Evolutionary conservation across 345 rosid species (phyloP).

Genomic region (Acer saccharum): DNA sequence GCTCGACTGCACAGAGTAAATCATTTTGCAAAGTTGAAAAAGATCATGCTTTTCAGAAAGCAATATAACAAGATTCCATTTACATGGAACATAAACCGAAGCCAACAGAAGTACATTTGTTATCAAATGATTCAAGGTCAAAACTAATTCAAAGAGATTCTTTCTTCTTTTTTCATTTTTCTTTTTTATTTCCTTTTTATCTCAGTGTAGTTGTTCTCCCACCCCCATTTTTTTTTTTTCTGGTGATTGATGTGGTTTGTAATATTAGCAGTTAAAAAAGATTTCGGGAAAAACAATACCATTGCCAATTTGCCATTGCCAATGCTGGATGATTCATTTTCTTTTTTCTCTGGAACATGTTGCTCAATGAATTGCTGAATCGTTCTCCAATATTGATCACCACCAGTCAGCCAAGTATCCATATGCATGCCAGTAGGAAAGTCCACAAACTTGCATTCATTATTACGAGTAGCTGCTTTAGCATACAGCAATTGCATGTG

Average conservation of each 20-base stretch:
- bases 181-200: not conserved
- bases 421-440: slow-evolving; percentile 98
- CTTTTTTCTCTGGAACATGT: slow-evolving; percentile 54
- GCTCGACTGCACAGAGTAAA: not conserved
- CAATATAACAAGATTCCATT: not conserved
- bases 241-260: not conserved
- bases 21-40: slow-evolving; percentile 4
- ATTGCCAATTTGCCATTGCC: slow-evolving; percentile 35
- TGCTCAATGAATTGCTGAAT: slow-evolving; percentile 60
- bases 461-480: slow-evolving; percentile 85
- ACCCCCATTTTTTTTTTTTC: not conserved
- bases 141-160: not conserved
- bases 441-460: slow-evolving; percentile 68
- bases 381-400: slow-evolving; percentile 85
- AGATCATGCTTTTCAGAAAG: not conserved
- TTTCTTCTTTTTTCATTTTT: not conserved
- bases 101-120: not conserved
- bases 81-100: not conserved
- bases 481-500: slow-evolving; percentile 93
- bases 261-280: not conserved
- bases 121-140: not conserved
- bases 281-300: slow-evolving; percentile 36
- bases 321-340: slow-evolving; percentile 30
- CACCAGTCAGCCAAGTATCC: slow-evolving; percentile 97
- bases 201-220: not conserved